Evolutionary conservation across 345 rosid genomes (phyloP).

Genomic region (Trapa bicornis): DNA sequence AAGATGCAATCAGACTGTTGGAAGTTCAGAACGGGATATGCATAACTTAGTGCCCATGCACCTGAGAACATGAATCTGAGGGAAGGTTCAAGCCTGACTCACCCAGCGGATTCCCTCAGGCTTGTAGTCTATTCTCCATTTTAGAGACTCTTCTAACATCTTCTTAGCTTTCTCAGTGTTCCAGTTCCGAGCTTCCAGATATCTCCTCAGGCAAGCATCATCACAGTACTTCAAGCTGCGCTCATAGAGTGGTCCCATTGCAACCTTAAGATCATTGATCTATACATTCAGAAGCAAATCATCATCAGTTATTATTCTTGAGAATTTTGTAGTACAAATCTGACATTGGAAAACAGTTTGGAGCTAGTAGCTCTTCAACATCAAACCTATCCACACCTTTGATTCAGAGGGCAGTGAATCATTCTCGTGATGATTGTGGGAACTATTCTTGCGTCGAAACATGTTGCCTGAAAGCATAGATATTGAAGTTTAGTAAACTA

Average conservation of each 20-base stretch:
- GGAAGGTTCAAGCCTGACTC: conserved; percentile 5
- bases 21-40: neutral
- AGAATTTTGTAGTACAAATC: neutral
- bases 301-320: neutral
- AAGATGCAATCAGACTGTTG: neutral
- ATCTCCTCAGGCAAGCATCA: conserved; percentile 80
- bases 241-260: conserved; percentile 47
- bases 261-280: conserved; percentile 54
- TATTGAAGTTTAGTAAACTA: neutral
- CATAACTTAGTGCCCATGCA: neutral
- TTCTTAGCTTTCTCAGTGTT: conserved; percentile 64
- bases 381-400: conserved; percentile 34
- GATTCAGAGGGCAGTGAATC: conserved; percentile 32
- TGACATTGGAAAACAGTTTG: neutral
- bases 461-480: conserved; percentile 20
- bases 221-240: conserved; percentile 38
- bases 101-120: conserved; percentile 47
- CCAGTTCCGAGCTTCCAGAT: conserved; percentile 83
- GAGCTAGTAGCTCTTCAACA: neutral
- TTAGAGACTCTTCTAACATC: conserved; percentile 67
- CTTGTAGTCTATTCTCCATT: conserved; percentile 56
- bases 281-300: conserved; percentile 10
- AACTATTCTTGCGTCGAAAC: conserved; percentile 50
- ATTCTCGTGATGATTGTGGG: conserved; percentile 37
- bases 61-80: neutral